Conservation (phyloP, 805 yeast genomes). For the Candida endomychidarum region DNA sequence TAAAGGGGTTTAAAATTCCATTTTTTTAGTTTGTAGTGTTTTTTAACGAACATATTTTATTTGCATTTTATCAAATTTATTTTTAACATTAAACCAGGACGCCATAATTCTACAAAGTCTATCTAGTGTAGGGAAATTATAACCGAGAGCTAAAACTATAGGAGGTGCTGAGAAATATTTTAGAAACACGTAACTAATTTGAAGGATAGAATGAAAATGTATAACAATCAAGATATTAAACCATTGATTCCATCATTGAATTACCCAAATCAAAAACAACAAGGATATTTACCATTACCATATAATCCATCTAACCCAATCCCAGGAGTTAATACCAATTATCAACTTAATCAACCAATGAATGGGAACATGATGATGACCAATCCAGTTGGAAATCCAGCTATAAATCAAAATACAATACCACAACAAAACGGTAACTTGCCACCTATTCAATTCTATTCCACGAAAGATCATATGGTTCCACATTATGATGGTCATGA, state of each 20-base stretch:
- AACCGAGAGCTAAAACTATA: no score
- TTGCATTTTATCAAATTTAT: not conserved
- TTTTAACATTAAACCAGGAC: no score
- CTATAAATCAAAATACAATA: not conserved
- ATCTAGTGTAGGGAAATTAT: not conserved
- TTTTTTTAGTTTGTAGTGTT: not conserved
- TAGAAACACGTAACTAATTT: no score
- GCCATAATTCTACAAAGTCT: no score
- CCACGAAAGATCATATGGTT: constrained; percentile 3
- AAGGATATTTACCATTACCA: constrained; percentile 5
- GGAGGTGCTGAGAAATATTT: no score
- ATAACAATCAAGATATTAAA: constrained; percentile 14
- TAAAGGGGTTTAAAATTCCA: constrained; percentile 2
- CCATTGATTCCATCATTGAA: constrained; percentile 15
- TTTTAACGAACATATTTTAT: not conserved
- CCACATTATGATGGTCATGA: constrained; percentile 4
- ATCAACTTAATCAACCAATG: not conserved
- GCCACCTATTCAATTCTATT: constrained; percentile 16
- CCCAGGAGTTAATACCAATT: not conserved
- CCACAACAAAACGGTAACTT: constrained; percentile 4
- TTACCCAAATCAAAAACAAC: constrained; percentile 6
- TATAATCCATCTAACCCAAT: not conserved
- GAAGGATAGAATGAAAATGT: constrained; percentile 1
- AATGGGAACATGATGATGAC: not conserved
- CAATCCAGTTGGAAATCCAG: not conserved